Evolutionary conservation across 1,284 basidiomycete species (phyloP), one percentile per base, ranked within the genome.

Genomic region (Gymnopus androsaceus): DNA sequence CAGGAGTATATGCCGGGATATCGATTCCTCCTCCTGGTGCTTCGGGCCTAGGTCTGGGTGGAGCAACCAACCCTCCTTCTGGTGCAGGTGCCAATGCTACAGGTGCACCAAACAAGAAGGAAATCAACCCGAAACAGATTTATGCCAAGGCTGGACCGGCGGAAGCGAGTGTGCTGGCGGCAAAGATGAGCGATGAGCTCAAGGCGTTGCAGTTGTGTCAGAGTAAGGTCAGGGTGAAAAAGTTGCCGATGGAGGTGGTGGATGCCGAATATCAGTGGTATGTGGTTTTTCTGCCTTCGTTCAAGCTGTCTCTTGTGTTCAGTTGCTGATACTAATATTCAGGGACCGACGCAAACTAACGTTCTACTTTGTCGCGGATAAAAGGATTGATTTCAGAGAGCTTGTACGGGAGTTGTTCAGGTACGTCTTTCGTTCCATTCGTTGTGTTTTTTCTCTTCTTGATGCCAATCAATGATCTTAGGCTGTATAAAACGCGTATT

Each of bases 211-310:
- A 92, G 67, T 77, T 98, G 57, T 97, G 95, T 66, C 84, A 94
- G 69, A 89, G 81, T 58, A 98, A 98, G 71, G 95, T 97, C 14
- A 79, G 85, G 49, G 92, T 94, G 72, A 91, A 94, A 75, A 92
- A 94, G 67, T 75, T 99, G 66, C 94, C 95, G 15, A 99, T 99
- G 96, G 92, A 95, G 72, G 94, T 99, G 57, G 88, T 97, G 55
- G 95, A 97, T 69, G 95, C 95, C 30, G 96, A 98, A 75, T 98
- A 96, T 77, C 96, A 99, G 71, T 98, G 93, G 93, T 93, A 30
- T 15, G 27, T 15, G 38, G 87, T 76, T 12, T 57, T 28, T 53
- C 40, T 17, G 21, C 42, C 34, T 19, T 42, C 14, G 30, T 21
- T 31, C 15, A 19, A 2, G 25, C 15, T n/a, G 54, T 42, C 11